Base-by-base conservation (phyloP, 2,329 filamentous ascomycete species). In the Mycosphaerella sp. region DNA sequence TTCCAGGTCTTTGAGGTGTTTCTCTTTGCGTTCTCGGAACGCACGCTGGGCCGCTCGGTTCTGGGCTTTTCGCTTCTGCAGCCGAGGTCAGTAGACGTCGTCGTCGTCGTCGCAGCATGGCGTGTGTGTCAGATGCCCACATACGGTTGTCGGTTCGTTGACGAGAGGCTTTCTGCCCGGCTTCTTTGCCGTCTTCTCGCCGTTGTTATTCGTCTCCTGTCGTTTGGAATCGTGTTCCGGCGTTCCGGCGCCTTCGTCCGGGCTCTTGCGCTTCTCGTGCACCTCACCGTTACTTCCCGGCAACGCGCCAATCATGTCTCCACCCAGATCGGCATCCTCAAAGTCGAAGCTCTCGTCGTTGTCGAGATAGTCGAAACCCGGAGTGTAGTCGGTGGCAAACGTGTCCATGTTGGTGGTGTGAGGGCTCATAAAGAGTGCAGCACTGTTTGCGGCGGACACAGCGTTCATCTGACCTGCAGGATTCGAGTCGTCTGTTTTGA, bases 141-240 rank as follows among this genome's bases (percentile, higher is more conserved):
- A 77, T 84, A 97, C 92, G 62, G 91, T 93, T 63, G 88, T 97
- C 23, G 93, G 93, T 72, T 97, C 93, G 21, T 89, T 95, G 45
- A 89, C 97, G 66, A 97, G 78, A 17, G 92, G 93, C 78, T 98
- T 98, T 59, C 93, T 83, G 48, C 93, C 93, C 4, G 93, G 92
- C 75, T 97, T 98, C 82, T 97, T 97, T 23, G 89, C 83, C 42
- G 85, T 79, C 73, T 93, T 95, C 53, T 89, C 84, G 55, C 85
- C 83, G 21, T 21, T 21, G 71, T 95, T 90, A 56, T 86, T 82
- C 58, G 89, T 82, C 72, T 95, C 90, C 56, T 87, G 82, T 60
- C 89, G 82, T 76, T 91, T 93, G 55, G 83, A 82, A 61, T 82
- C 82, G 43, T 78, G 79, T 29, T 75, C 76, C n/a, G 79, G 86